Percentiles rank a stretch among this genome's conserved stretches.
phyloP scores from a whole-genome alignment of 768 basidiomycete genomes.

The Phaeotremella fagi region DNA sequence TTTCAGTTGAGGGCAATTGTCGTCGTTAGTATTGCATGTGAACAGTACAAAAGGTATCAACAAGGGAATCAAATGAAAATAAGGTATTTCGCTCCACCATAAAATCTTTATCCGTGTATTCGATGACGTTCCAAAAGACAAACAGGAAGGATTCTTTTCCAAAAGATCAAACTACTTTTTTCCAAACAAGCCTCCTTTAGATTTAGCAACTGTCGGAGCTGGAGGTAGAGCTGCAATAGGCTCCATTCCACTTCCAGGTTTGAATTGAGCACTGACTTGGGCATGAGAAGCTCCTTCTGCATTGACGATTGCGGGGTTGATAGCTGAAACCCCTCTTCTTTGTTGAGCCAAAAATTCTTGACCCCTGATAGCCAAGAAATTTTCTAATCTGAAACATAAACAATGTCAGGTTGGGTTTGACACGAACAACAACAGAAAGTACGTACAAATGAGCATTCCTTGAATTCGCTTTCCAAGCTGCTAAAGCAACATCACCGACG shows the following conservation, averaged over 20 bases:
- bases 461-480: slow-evolving; percentile 78
- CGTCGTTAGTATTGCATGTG: no score
- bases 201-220: neutral
- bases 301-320: slow-evolving; percentile 9
- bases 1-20: no score
- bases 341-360: slow-evolving; percentile 58
- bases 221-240: neutral
- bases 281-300: slow-evolving; percentile 17
- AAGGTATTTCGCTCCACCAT: no score
- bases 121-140: no score
- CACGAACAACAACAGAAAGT: neutral
- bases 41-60: neutral
- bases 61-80: neutral
- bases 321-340: slow-evolving; percentile 24
- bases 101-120: no score
- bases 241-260: neutral
- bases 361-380: slow-evolving; percentile 72
- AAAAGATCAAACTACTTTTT: neutral
- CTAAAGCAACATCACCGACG: slow-evolving; percentile 70
- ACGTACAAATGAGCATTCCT: slow-evolving; percentile 68
- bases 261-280: slow-evolving; percentile 13
- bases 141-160: neutral
- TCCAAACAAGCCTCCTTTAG: neutral
- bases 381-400: slow-evolving; percentile 60
- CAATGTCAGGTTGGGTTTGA: no score